Base-by-base conservation (phyloP, 805 yeast genomes). In the Saturnispora sekii region DNA sequence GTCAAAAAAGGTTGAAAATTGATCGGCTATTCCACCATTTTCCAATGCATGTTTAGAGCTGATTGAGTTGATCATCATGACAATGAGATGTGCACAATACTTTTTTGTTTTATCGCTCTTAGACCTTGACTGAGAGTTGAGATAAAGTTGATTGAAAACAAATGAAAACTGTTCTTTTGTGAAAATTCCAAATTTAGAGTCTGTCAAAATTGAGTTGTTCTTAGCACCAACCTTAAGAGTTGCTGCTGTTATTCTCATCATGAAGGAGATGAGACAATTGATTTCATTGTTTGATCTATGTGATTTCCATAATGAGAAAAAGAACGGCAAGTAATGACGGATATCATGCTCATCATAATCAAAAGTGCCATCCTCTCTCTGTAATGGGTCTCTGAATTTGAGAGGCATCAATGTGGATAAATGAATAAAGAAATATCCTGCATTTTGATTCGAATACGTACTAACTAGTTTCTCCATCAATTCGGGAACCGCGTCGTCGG, bases 291-390 rank as follows among this genome's bases (percentile, higher is more conserved):
- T 68, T 1, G 60, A 50, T 52, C 72, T 62, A 35, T 77, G 62
- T 48, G 78, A 68, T 2, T 74, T 58, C 95, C 96, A 87, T 37
- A 84, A 63, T 48, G 84, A 78, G 52, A 85, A 84, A 7, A 86
- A 57, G 2, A 85, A 63, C 0, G 89, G 79, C 28, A 85, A 58
- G 51, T 80, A 78, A 49, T 77, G 50, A 8, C 72, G 67, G 10
- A 61, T 54, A 49, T 65, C 69, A 12, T 47, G 39, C 26, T 51
- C 46, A 10, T 53, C 49, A 44, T 59, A 63, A 1, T 33, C 1
- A 3, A 51, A 33, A 1, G 43, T 4, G 1, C 60, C 63, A 38
- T 51, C 53, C 2, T 32, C 7, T 1, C 21, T 31, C 2, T 43
- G 17, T 0, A 44, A 29, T 1, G 63, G 62, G 32, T 51, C 46